Base-by-base conservation (phyloP, 2,329 filamentous ascomycete genomes). In the Botryotinia calthae region DNA sequence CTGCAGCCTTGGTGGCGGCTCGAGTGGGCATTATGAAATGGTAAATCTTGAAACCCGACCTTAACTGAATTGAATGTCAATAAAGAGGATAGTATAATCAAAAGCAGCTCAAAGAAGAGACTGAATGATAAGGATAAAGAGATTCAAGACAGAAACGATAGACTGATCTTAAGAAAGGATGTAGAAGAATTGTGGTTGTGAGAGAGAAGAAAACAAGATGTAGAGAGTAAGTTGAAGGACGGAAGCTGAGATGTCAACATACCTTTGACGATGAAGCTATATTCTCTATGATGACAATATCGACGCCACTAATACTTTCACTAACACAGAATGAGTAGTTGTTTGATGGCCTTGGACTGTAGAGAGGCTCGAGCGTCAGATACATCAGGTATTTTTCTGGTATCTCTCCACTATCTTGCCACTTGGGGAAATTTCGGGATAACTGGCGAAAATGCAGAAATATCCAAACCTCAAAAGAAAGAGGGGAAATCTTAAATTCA, bases 1-100 rank as follows among this genome's bases (percentile, higher is more conserved):
- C 20, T n/a, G 70, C 63, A 25, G 70, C 70, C 42, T 61, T 72
- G 6, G 40, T 37, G 25, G 70, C 44, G 18, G 70, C 70, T 12
- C 70, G 70, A 51, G 70, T 72, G 31, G 70, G 63, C 70, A 72
- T 72, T 9, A 34, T 66, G 4, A 25, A 28, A 16, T 56, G 14
- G 37, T 25, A 42, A 22, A 3, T 22, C 2, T 20, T 44, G 48
- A 7, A n/a, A 31, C 14, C 18, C 2, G 48, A 16, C 54, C 54
- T 9, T 16, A 31, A 31, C 3, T 18, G n/a, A 58, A 40, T 25
- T 4, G 18, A 42, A 56, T 31, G 18, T 14, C 10, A 31, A 28
- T 42, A 16, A 9, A 42, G 22, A 56, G 18, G 34, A n/a, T 22
- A 1, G 16, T 18, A 31, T 5, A 42, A 68, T 56, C 10, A 16